Evolutionary conservation across 2,329 filamentous ascomycete genomes (phyloP), one percentile per base, ranked within the genome.

Genomic region (Calonectria fujianensis): DNA sequence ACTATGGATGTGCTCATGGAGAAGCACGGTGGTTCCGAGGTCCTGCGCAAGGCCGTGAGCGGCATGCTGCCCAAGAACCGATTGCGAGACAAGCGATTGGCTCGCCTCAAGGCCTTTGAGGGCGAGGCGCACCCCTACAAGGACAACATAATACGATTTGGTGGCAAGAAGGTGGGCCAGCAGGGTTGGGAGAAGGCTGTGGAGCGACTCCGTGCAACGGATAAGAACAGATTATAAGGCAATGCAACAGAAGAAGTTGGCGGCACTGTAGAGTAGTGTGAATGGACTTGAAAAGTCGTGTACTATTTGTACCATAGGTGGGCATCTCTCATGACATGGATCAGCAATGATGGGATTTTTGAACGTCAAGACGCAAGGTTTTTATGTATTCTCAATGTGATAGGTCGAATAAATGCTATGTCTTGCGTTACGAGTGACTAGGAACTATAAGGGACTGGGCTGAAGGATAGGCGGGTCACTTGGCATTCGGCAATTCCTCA

Each of bases 1-100:
- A 98, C 93, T 73, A 98, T 99, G 96, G 96, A 98, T 83, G 92
- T 93, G 79, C 91, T 99, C 89, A 97, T 98, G 90, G 93, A 92
- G 82, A 98, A 98, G 89, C 94, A 95, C 88, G 97, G 97, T 77
- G 97, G 97, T 65, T 93, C 94, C 48, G 97, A 99, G 90, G 93
- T 99, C 48, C 86, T 99, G 84, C 90, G 95, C 82, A 94, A 96
- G 85, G 97, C 97, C 1, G 97, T 99, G 51, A 94, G 94, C 83
- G 97, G 97, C 64, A 99, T 99, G 97, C 86, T 99, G 86, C 97
- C 97, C 69, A 99, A 99, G 91, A 99, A 99, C 87, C 89, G 96
- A 82, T 87, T 99, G 82, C 89, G 96, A 81, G 96, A 98, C 85
- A 94, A 95, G 88, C 88, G 97, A 77, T 87, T 99, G 87, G 95